These are phyloP conservation scores for Mesostigma viride DNA, from an alignment of 139 green algal genomes.

Conservation along the genomic window DNA sequence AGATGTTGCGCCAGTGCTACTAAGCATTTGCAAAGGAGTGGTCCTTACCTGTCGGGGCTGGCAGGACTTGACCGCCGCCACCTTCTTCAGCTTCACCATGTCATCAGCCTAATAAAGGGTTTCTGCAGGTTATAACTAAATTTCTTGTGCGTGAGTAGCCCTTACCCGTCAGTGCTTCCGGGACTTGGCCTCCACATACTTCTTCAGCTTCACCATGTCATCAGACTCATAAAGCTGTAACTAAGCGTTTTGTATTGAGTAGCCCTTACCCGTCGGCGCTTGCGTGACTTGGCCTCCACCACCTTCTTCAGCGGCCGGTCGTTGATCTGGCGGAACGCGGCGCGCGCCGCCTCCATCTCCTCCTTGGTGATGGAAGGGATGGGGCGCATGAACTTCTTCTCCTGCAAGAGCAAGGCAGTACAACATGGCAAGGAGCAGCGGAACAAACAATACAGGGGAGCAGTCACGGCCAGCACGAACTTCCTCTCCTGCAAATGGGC, in stretches of 20 bases:
- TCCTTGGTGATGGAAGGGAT: conserved; percentile 51
- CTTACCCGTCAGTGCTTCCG: not conserved
- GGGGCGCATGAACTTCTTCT: conserved; percentile 66
- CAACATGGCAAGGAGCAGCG: conserved; percentile 75
- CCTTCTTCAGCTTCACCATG: too few relatives aligned
- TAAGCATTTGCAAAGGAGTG: too few relatives aligned
- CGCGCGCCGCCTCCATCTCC: conserved; percentile 72
- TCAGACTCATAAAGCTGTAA: too few relatives aligned
- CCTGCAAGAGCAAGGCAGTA: conserved; percentile 83
- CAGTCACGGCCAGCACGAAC: too few relatives aligned
- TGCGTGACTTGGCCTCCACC: conserved; percentile 31
- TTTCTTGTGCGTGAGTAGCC: not conserved
- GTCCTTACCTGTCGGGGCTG: too few relatives aligned
- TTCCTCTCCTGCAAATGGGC: too few relatives aligned
- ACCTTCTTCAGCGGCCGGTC: conserved; percentile 92
- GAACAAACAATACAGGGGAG: too few relatives aligned
- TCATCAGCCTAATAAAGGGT: not conserved
- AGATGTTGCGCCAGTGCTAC: too few relatives aligned
- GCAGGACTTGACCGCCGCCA: too few relatives aligned
- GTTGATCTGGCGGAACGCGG: conserved; percentile 63
- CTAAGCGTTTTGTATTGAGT: too few relatives aligned
- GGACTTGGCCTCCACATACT: not conserved
- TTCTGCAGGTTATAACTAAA: not conserved
- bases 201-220: too few relatives aligned
- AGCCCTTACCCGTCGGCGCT: conserved; percentile 13